Conservation (phyloP, 768 basidiomycete genomes). For the Galerina sulciceps region DNA sequence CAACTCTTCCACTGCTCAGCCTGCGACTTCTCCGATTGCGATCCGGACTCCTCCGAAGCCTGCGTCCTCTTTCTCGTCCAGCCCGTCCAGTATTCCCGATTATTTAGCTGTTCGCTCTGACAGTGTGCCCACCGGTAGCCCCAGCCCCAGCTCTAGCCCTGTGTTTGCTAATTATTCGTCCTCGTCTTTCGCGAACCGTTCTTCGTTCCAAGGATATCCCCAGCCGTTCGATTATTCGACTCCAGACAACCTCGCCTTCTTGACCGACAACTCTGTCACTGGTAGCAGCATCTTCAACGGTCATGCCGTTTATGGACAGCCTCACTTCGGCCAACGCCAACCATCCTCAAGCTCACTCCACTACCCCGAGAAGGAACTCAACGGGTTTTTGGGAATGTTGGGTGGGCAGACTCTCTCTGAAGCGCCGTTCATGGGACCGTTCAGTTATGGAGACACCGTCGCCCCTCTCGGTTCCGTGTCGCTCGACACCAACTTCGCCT, state of each 20-base stretch:
- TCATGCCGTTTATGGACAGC: constrained; percentile 5
- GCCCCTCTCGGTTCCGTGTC: neutral
- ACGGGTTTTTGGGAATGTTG: constrained; percentile 41
- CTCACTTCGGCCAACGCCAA: neutral
- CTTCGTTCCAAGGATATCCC: constrained; percentile 10
- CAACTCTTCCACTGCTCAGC: constrained; percentile 1
- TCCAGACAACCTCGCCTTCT: neutral
- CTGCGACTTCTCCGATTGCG: constrained; percentile 18
- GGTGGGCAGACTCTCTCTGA: constrained; percentile 44
- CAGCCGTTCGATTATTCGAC: neutral
- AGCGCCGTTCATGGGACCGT: constrained; percentile 32
- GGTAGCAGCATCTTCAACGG: constrained; percentile 7
- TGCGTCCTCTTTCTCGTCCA: constrained; percentile 21
- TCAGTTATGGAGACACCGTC: constrained; percentile 16
- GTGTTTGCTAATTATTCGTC: constrained; percentile 11
- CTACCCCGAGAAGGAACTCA: constrained; percentile 30
- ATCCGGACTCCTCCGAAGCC: constrained; percentile 14
- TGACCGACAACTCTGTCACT: neutral
- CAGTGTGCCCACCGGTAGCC: constrained; percentile 14
- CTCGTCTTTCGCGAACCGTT: constrained; percentile 5
- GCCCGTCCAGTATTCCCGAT: constrained; percentile 21
- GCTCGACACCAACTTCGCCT: neutral
- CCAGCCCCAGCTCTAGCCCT: constrained; percentile 20
- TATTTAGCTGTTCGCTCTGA: constrained; percentile 13
- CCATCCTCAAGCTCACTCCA: neutral